Base-by-base conservation (phyloP, 768 basidiomycete species). In the Lentinula sp. region DNA sequence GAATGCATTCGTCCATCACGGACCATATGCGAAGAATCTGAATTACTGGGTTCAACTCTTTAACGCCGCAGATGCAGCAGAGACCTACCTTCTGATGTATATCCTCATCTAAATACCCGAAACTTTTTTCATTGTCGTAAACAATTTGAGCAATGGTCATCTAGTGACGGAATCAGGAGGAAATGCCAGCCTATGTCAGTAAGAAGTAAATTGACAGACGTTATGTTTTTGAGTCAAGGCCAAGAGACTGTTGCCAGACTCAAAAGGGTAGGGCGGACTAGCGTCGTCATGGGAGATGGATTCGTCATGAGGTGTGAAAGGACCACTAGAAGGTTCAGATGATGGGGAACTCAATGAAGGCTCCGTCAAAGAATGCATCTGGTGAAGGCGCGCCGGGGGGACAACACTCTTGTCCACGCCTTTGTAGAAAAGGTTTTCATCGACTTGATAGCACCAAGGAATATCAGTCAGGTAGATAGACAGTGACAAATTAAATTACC, bases 361-460 rank as follows among this genome's bases (percentile, higher is more conserved):
- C 10, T 80, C 78, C 10, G 76, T 59, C 6, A 77, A 64, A 23
- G 74, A 77, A 66, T 84, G 82, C 11, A 75, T 77, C 65, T 91
- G 89, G 66, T 90, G 84, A 48, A 92, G 75, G 40, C 95, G 82
- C 37, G 93, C 88, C 15, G 84, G 85, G 61, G 93, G 91, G 4
- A 95, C 94, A 9, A 76, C 78, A 57, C 78, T 77, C 73, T 95
- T 94, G 72, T 95, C 85, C 31, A 95, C 90, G 16, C 91, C 86
- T 72, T 93, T 93, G 80, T 97, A 98, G 71, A 92, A 98, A 63
- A 97, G 70, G 69, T 98, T 98, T 75, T 98, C 95, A 66, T 93
- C 93, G 59, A 87, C 92, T 90, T 60, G 1, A 43, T 54, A 60
- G 51, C 54, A 59, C 53, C 34, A 61, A 61, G 48, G 46, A 40